Conservation (phyloP, 805 yeast species). For the Candida odintsovae region DNA sequence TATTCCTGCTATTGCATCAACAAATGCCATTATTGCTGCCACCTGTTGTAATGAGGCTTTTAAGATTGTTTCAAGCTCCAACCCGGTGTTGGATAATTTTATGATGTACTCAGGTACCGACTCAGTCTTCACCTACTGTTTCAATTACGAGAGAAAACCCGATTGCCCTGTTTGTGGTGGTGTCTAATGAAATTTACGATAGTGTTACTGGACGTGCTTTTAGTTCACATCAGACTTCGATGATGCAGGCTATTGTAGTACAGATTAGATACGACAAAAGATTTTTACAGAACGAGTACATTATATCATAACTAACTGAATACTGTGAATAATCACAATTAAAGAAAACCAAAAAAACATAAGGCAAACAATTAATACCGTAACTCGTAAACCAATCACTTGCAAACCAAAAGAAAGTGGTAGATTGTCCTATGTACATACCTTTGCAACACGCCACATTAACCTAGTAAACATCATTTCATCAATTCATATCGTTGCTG, state of each 20-base stretch:
- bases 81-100: slow-evolving; percentile 65
- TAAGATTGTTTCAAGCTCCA: slow-evolving; percentile 66
- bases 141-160: slow-evolving; percentile 50
- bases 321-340: no score
- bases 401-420: background rate
- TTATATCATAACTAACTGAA: no score
- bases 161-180: slow-evolving; percentile 78
- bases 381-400: no score
- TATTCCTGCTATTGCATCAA: slow-evolving; percentile 90
- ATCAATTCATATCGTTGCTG: background rate
- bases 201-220: no score
- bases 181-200: background rate
- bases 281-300: no score
- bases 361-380: background rate
- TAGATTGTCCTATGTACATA: background rate
- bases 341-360: background rate
- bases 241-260: no score
- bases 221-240: no score
- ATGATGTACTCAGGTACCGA: slow-evolving; percentile 85
- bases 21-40: slow-evolving; percentile 89
- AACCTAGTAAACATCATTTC: background rate
- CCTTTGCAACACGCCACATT: background rate
- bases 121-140: slow-evolving; percentile 71
- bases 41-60: slow-evolving; percentile 82
- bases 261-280: no score